phyloP scores from a whole-genome alignment of 805 yeast species.

The Yarrowia bubula region DNA sequence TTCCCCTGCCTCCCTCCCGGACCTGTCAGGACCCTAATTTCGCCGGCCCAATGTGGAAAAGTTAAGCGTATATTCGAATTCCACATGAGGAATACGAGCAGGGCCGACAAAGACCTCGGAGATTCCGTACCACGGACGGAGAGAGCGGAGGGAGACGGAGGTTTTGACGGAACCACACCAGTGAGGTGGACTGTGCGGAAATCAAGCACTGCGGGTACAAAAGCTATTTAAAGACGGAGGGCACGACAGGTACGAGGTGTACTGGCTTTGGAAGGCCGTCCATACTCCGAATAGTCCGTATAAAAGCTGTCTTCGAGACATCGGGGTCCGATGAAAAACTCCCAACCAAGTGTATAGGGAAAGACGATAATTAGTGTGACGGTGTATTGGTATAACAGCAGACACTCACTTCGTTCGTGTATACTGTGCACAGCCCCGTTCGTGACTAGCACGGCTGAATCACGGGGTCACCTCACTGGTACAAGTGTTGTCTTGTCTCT shows the following conservation, averaged over 20 bases:
- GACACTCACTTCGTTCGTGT: too few species aligned
- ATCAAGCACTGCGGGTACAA: neutral
- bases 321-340: constrained; percentile 3
- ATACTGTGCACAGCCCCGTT: constrained; percentile 22
- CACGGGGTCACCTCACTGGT: too few species aligned
- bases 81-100: constrained; percentile 24
- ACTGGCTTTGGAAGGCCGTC: too few species aligned
- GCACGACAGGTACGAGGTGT: too few species aligned
- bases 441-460: constrained; percentile 23
- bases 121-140: constrained; percentile 5
- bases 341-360: neutral
- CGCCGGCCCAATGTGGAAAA: constrained; percentile 8
- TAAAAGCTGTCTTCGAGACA: too few species aligned
- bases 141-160: constrained; percentile 11
- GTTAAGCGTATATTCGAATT: constrained; percentile 18
- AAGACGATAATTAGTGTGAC: neutral
- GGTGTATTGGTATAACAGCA: too few species aligned
- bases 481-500: constrained; percentile 8
- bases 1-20: constrained; percentile 27
- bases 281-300: too few species aligned
- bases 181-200: neutral
- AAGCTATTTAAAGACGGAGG: too few species aligned
- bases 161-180: constrained; percentile 1
- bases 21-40: constrained; percentile 4
- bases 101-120: constrained; percentile 8